Evolutionary conservation across 129 eudicot genomes (phyloP), one percentile per base, ranked within the genome.

Genomic region (Smallanthus sonchifolius): DNA sequence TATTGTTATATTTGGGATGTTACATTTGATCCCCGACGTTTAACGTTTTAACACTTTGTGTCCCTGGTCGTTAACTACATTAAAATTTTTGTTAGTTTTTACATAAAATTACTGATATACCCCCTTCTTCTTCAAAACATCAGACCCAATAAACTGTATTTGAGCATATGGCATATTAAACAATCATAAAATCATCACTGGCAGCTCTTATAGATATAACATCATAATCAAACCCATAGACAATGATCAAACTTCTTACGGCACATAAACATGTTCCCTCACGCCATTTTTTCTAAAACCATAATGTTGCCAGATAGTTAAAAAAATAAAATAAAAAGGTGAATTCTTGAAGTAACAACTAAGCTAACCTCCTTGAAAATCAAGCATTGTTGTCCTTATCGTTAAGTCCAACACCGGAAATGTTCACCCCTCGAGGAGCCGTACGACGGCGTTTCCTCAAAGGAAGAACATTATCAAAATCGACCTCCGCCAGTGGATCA

Each of bases 401-500:
- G 15, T 70, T 62, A 32, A 43, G 15, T 43, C 30, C 49, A 65
- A 80, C 85, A 70, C 37, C 69, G 17, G 79, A 74, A 66, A 90
- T 79, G 10, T 75, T 69, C 57, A 87, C 14, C 1, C 97, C 96
- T 15, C 85, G 84, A 32, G 76, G 78, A 67, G 34, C 80, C 13
- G 63, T 75, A 77, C 87, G 62, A 62, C 87, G 86, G 2, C 99
- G 83, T 62, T 97, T 95, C 89, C 99, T 91, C 15, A 97, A 87
- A 0, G 99, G 97, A 38, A 95, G 84, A 73, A 95, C 91, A 82
- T 95, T 95, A 75, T 87, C 88, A 86, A 91, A 84, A 81, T 95
- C 97, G 20, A 95, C 97, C 79, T 95, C 99, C 10, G 97, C 87
- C 38, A 95, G 86, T 0, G 96, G 99, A 83, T 95, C 99, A 71